Evolutionary conservation across 1,284 basidiomycete genomes (phyloP), one percentile per base, ranked within the genome.

Genomic region (Macrocystidia cucumis): DNA sequence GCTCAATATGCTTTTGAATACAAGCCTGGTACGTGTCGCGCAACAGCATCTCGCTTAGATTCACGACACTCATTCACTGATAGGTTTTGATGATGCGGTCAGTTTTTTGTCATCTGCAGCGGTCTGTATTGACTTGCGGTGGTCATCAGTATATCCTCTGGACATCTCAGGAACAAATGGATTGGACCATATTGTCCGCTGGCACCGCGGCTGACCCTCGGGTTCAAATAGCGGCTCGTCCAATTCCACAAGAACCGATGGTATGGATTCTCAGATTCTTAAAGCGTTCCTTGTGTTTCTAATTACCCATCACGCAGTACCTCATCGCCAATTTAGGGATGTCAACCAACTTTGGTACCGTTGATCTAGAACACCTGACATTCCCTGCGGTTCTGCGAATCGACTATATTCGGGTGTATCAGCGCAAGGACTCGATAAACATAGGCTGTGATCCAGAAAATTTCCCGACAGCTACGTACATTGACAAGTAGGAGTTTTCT

Each of bases 371-470:
- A 0, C 60, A 82, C 35, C 62, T 91, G 26, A 58, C 52, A 2
- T 91, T 87, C 62, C 89, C 89, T 1, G 54, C 63, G 4, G 68
- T 62, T 5, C 82, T 92, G 82, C 60, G 63, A 17, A 62, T 95
- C 36, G 90, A 96, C 51, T 95, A 79, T 59, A 72, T 93, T 28
- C 73, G 91, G 5, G 80, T 93, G 2, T 91, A 91, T 53, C 87
- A 89, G 49, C 70, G 74, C 9, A 67, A 72, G 41, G 57, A 74
- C 36, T 53, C 68, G 6, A 72, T 80, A 36, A 88, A 86, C 52
- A 67, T 90, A 23, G 88, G 90, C 1, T 95, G 91, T 51, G 84
- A 91, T 50, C 91, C 91, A 1, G 54, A 62, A 14, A 72, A 75
- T 34, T 83, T 78, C 57, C 91, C 91, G 0, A 95, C 91, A 0